phyloP scores from a whole-genome alignment of 768 basidiomycete species.

The Leccinum sublutescens region DNA sequence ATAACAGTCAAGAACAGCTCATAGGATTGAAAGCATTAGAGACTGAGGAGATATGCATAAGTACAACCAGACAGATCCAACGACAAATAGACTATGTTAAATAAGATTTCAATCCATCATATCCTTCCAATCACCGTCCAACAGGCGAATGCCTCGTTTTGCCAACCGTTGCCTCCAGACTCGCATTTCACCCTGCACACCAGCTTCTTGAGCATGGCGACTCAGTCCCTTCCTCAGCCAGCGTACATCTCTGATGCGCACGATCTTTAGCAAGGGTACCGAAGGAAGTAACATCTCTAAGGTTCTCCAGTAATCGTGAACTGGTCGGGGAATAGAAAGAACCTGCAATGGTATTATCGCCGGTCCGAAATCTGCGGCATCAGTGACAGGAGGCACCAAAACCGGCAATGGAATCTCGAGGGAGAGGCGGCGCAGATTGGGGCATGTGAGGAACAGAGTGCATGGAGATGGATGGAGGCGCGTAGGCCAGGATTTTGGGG shows the following conservation, averaged over 20 bases:
- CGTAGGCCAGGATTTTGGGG: slow-evolving; percentile 70
- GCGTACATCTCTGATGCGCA: slow-evolving; percentile 65
- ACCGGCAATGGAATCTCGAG: slow-evolving; percentile 67
- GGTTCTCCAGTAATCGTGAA: slow-evolving; percentile 51
- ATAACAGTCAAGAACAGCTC: too few species aligned
- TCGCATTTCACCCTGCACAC: slow-evolving; percentile 78
- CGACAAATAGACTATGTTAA: neutral
- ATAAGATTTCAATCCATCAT: slow-evolving; percentile 25
- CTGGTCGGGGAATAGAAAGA: slow-evolving; percentile 76
- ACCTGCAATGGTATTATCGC: slow-evolving; percentile 46
- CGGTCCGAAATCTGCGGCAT: slow-evolving; percentile 31
- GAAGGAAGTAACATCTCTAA: slow-evolving; percentile 55
- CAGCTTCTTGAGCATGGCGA: slow-evolving; percentile 62
- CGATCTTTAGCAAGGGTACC: slow-evolving; percentile 54
- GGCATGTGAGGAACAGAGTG: slow-evolving; percentile 47
- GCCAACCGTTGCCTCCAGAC: slow-evolving; percentile 67
- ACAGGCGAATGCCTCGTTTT: slow-evolving; percentile 54
- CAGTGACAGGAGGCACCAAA: slow-evolving; percentile 33
- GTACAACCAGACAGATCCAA: slow-evolving; percentile 10
- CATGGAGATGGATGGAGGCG: slow-evolving; percentile 53
- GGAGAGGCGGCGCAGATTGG: slow-evolving; percentile 65
- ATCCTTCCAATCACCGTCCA: slow-evolving; percentile 74
- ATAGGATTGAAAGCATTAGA: too few species aligned
- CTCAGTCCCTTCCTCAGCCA: slow-evolving; percentile 73
- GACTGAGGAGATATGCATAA: too few species aligned